Evolutionary conservation across 1,284 basidiomycete genomes (phyloP).

Genomic region (Baeospora myosura): DNA sequence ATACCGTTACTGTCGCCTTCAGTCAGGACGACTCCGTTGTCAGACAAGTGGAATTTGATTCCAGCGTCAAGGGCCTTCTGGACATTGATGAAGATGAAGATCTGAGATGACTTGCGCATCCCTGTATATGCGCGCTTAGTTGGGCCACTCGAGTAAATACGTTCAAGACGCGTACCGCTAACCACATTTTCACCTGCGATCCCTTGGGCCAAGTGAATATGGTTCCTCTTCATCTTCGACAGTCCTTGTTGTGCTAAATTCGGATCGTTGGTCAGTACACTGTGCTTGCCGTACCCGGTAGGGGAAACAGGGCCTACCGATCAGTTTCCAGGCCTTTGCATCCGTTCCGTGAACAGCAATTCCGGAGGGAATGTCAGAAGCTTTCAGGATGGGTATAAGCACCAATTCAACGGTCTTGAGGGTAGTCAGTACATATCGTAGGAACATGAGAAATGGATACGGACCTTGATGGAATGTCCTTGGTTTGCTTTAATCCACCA

Average conservation of each 20-base stretch:
- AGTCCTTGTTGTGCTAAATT: slow-evolving; percentile 43
- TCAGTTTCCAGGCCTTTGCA: slow-evolving; percentile 59
- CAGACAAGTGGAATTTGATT: slow-evolving; percentile 66
- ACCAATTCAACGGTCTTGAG: slow-evolving; percentile 62
- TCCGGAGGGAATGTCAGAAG: slow-evolving; percentile 52
- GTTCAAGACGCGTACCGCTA: slow-evolving; percentile 50
- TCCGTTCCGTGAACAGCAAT: slow-evolving; percentile 79
- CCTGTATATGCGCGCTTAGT: slow-evolving; percentile 35
- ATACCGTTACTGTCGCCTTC: slow-evolving; percentile 58
- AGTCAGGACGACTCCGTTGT: slow-evolving; percentile 81
- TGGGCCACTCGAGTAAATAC: not conserved
- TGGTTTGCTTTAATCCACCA: slow-evolving; percentile 94
- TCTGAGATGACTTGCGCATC: slow-evolving; percentile 66
- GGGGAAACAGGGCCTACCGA: slow-evolving; percentile 40
- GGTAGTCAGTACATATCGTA: not conserved
- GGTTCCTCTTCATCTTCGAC: slow-evolving; percentile 80
- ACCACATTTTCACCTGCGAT: slow-evolving; percentile 53
- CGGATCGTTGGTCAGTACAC: not conserved
- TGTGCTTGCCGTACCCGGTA: not conserved
- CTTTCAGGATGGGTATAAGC: slow-evolving; percentile 52
- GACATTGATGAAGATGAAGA: slow-evolving; percentile 74
- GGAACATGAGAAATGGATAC: slow-evolving; percentile 10
- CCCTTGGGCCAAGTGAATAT: slow-evolving; percentile 83
- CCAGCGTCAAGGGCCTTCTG: slow-evolving; percentile 64
- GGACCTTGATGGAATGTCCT: slow-evolving; percentile 81